phyloP scores from a whole-genome alignment of 2,329 filamentous ascomycete genomes.

The Pseudogymnoascus sp. region DNA sequence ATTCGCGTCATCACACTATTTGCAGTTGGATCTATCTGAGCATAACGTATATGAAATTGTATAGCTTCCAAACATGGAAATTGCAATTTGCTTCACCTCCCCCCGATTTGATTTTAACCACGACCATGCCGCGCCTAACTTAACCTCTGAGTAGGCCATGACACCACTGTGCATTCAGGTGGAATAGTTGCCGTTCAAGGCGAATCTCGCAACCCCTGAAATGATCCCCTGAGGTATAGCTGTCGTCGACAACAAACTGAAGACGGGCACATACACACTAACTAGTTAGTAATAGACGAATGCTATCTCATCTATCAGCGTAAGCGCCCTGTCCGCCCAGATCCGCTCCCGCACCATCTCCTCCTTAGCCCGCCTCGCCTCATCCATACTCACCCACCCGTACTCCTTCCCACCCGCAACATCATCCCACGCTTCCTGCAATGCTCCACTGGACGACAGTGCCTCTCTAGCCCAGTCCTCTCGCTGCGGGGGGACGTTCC shows the following conservation, averaged over 20 bases:
- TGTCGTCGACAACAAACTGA: too few relatives aligned
- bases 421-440: not conserved
- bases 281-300: not conserved
- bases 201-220: not conserved
- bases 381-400: not conserved
- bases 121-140: not conserved
- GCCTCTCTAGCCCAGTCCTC: conserved; percentile 31
- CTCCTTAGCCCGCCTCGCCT: not conserved
- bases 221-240: too few relatives aligned
- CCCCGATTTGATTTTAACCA: not conserved
- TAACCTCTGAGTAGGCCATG: not conserved
- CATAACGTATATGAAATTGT: not conserved
- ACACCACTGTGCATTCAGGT: not conserved
- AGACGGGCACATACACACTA: not conserved
- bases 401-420: not conserved
- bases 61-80: not conserved
- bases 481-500: conserved; percentile 41
- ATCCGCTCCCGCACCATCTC: not conserved
- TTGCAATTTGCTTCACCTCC: not conserved
- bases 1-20: not conserved
- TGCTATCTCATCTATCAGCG: not conserved
- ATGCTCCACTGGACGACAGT: not conserved
- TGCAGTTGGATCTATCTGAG: not conserved
- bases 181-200: not conserved
- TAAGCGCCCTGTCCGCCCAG: not conserved